Evolutionary conservation across 1,139 yeast genomes (phyloP), one percentile per base, ranked within the genome.

Genomic region (Hyphopichia wangnamkhiaoensis): DNA sequence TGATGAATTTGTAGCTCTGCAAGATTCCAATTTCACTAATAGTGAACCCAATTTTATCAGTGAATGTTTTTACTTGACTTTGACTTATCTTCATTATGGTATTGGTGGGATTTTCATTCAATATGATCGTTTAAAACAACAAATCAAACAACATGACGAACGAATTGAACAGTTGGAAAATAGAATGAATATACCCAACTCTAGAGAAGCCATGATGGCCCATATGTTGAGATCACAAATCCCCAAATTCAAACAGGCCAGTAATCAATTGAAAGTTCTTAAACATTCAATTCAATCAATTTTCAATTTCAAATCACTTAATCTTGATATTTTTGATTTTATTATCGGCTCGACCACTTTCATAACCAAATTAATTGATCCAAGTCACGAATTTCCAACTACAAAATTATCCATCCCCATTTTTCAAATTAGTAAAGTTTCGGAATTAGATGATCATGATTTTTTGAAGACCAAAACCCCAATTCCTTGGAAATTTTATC

Each of bases 1-100:
- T 2, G 74, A 74, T 32, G 80, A 78, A 38, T 82, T 74, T 53
- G 79, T 74, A 50, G 47, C 59, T 13, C 57, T 56, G 37, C 59
- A 61, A 24, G 13, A 23, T n/a, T 10, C 15, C 3, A 15, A 16
- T 6, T 12, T 10, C 3, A 52, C 57, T 3, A 56, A 53, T 2
- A 65, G 60, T 2, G 55, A 62, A 24, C 68, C 88, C 5, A 93
- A 93, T 53, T 93, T 93, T 58, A 85, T 94, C 14, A 82, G 96
- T 4, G 93, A 91, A 50, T 84, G 95, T 52, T 94, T 90, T 61
- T 93, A 76, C 56, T 62, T 93, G 42, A 80, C 94, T 8, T 68
- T 85, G 37, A 81, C 95, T 0, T 90, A 84, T 58, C 65, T 89
- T 40, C 91, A 93, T 50, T 94, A 86, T 61, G 99, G 98, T 33